phyloP scores from a whole-genome alignment of 345 rosid genomes.

The Syzygium aromaticum region DNA sequence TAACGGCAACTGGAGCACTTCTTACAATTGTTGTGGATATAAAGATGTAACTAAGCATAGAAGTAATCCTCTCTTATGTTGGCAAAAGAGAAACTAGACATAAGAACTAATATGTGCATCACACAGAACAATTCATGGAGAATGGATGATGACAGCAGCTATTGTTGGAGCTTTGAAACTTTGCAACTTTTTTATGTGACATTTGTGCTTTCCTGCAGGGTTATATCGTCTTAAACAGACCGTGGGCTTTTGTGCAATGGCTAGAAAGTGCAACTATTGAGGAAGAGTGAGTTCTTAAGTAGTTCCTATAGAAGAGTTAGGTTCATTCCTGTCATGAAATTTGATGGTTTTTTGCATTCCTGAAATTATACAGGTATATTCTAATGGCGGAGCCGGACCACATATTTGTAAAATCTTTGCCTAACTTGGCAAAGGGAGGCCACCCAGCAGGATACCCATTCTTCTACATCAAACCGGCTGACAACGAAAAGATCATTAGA shows the following conservation, averaged over 20 bases:
- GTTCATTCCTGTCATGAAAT: not conserved
- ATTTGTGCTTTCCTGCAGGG: slow-evolving; percentile 30
- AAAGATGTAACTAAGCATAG: not conserved
- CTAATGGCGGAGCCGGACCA: slow-evolving; percentile 90
- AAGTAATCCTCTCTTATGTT: not conserved
- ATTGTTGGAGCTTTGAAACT: not conserved
- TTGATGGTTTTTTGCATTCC: not conserved
- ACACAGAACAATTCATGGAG: not conserved
- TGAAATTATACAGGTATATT: slow-evolving; percentile 41
- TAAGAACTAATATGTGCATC: not conserved
- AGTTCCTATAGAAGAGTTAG: not conserved
- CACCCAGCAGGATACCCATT: slow-evolving; percentile 65
- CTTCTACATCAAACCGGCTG: slow-evolving; percentile 65
- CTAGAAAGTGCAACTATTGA: slow-evolving; percentile 59
- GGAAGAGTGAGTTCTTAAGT: slow-evolving; percentile 39
- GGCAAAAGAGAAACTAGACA: not conserved
- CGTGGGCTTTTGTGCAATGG: slow-evolving; percentile 89
- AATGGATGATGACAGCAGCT: not conserved
- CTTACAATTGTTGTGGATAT: not conserved
- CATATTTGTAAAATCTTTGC: slow-evolving; percentile 59
- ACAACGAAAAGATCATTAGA: slow-evolving; percentile 36
- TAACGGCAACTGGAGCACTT: not conserved
- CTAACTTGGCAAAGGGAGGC: slow-evolving; percentile 51
- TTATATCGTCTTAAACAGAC: slow-evolving; percentile 67
- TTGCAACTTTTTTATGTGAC: not conserved